Evolutionary conservation across 345 rosid species (phyloP), one percentile per base, ranked within the genome.

Genomic region (Salix koriyanagi): DNA sequence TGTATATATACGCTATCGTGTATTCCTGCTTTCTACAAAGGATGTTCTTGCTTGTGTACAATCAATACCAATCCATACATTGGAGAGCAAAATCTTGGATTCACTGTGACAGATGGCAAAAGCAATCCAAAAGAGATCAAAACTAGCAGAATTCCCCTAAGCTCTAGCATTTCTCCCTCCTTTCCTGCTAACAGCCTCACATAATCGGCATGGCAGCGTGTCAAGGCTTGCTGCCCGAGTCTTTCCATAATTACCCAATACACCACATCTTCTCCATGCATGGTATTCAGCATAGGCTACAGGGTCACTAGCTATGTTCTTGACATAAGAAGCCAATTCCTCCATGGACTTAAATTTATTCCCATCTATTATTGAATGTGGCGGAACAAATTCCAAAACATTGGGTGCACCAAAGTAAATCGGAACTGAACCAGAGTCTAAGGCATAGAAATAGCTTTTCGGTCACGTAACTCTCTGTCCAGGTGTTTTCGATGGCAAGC

Each of bases 221-320:
- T 95, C 99, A 0, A 95, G 92, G 84, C 97, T 95, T 18, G 81
- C 70, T 0, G 93, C 83, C 0, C 97, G 92, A 0, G 90, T 78
- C 78, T 77, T 89, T 15, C 88, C 79, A 5, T 93, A 93, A 88
- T 87, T 87, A 18, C 96, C 94, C 75, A 90, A 7, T 1, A 90
- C 76, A 7, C 97, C 99, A 50, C 99, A 95, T 82, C 99, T 86
- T 82, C 97, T 90, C 99, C 97, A 95, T 2, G 97, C 96, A 26
- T 93, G 99, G 79, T 88, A 95, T 81, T 93, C 97, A 0, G 97
- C 92, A 65, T 93, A 95, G 1, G 92, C 94, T 18, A 89, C 90
- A 0, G 96, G 91, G 80, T 93, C 96, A 76, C 89, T 85, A 16
- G 93, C 87, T 1, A 93, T 85, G 78, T 76, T 46, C 78, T 88